Evolutionary conservation across 345 rosid species (phyloP).

Genomic region (Atalantia buxifolia): DNA sequence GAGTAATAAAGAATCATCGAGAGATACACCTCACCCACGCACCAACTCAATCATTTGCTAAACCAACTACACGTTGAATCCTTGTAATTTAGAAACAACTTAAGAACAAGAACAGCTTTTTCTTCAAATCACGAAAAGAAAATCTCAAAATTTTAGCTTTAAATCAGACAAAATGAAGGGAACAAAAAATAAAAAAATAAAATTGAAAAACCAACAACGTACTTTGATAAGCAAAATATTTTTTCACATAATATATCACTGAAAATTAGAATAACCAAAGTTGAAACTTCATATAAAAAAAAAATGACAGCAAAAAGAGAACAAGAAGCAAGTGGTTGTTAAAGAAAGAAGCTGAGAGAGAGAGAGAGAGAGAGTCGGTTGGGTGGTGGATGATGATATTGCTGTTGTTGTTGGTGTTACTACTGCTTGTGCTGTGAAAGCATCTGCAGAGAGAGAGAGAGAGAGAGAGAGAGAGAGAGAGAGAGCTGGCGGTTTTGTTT

Average conservation of each 20-base stretch:
- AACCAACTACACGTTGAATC: background rate
- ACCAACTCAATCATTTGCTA: background rate
- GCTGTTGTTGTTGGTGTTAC: slow-evolving; percentile 8
- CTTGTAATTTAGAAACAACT: background rate
- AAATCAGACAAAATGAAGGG: slow-evolving; percentile 4
- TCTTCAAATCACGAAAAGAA: background rate
- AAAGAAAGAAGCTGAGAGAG: slow-evolving; percentile 1
- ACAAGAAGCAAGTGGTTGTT: background rate
- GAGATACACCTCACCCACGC: background rate
- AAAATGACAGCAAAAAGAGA: background rate
- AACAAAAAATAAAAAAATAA: slow-evolving; percentile 17
- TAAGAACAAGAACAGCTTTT: background rate
- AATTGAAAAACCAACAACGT: background rate
- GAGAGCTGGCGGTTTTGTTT: slow-evolving; percentile 16
- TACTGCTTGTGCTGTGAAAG: slow-evolving; percentile 21
- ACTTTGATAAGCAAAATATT: background rate
- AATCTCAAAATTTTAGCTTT: slow-evolving; percentile 7
- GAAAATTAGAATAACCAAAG: background rate
- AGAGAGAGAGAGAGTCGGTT: slow-evolving; percentile 19
- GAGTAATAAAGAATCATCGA: background rate
- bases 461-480: background rate
- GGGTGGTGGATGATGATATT: slow-evolving; percentile 17
- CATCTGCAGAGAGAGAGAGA: background rate
- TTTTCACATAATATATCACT: background rate
- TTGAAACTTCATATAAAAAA: background rate